Conservation (phyloP, 225 moss, liverwort and hornwort species). For the Ulota crispa region DNA sequence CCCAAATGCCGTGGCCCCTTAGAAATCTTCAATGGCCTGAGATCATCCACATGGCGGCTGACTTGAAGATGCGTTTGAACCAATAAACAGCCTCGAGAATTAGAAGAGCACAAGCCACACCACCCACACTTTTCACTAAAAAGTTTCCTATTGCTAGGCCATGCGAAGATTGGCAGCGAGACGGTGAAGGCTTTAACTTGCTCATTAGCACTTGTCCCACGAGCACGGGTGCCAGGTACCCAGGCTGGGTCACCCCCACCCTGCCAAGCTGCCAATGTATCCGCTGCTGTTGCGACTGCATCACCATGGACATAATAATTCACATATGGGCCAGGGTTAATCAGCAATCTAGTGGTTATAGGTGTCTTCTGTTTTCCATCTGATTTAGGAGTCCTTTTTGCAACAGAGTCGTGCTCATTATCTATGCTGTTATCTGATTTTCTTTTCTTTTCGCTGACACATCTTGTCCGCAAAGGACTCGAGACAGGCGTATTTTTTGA, state of each 20-base stretch:
- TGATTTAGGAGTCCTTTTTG: constrained; percentile 44
- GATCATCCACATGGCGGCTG: constrained; percentile 75
- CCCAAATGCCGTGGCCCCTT: constrained; percentile 61
- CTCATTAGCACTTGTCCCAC: constrained; percentile 64
- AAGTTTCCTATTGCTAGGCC: constrained; percentile 82
- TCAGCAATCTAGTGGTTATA: constrained; percentile 29
- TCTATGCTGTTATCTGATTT: constrained; percentile 30
- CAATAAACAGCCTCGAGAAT: constrained; percentile 79
- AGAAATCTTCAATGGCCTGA: constrained; percentile 54
- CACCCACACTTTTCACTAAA: constrained; percentile 90
- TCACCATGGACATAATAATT: constrained; percentile 89
- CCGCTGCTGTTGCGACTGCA: constrained; percentile 80
- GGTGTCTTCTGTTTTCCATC: constrained; percentile 42
- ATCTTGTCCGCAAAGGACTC: constrained; percentile 33
- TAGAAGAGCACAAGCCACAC: constrained; percentile 73
- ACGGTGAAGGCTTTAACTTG: constrained; percentile 80
- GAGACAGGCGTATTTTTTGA: constrained; percentile 38
- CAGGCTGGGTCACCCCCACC: constrained; percentile 73
- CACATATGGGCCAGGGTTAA: constrained; percentile 48
- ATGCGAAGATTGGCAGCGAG: constrained; percentile 71
- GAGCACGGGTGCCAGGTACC: constrained; percentile 66
- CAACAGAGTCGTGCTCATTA: constrained; percentile 26
- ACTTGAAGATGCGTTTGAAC: constrained; percentile 78
- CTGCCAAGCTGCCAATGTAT: constrained; percentile 74
- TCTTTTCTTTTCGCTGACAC: constrained; percentile 37